Evolutionary conservation across 139 green algal species (phyloP).

Genomic region (Limnomonas spitsbergensis): DNA sequence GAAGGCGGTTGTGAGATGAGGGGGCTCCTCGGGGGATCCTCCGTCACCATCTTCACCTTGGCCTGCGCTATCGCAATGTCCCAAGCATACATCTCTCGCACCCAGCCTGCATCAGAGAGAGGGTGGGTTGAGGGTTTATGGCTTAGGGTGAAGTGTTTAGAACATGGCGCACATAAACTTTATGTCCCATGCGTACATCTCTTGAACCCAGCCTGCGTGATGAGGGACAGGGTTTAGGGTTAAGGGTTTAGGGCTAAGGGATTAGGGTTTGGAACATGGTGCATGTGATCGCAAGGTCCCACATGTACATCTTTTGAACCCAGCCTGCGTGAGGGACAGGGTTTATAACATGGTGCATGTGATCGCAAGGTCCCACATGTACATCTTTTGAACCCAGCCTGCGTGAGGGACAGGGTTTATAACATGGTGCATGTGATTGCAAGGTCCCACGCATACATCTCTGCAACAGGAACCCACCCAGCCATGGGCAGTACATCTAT

Average conservation of each 20-base stretch:
- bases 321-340: not conserved
- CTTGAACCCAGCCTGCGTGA: conserved; percentile 1
- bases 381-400: conserved; percentile 12
- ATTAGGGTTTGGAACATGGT: too few species aligned
- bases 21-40: conserved; percentile 37
- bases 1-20: conserved; percentile 74
- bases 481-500: too few species aligned
- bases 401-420: not conserved
- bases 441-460: conserved; percentile 15
- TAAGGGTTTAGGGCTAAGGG: too few species aligned
- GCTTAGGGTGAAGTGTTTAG: too few species aligned
- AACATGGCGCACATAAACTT: too few species aligned
- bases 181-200: conserved; percentile 16
- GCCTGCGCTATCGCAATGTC: conserved; percentile 42
- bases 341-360: too few species aligned
- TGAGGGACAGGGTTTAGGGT: not conserved
- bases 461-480: too few species aligned
- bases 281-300: too few species aligned
- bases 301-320: conserved; percentile 5
- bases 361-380: conserved; percentile 3
- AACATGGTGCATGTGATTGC: too few species aligned
- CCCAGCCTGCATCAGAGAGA: conserved; percentile 55
- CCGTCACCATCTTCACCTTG: conserved; percentile 38
- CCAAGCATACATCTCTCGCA: conserved; percentile 92
- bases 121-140: too few species aligned